These are phyloP conservation scores for Xylaria telfairii DNA, from an alignment of 495 filamentous ascomycete genomes.

Conservation along the genomic window DNA sequence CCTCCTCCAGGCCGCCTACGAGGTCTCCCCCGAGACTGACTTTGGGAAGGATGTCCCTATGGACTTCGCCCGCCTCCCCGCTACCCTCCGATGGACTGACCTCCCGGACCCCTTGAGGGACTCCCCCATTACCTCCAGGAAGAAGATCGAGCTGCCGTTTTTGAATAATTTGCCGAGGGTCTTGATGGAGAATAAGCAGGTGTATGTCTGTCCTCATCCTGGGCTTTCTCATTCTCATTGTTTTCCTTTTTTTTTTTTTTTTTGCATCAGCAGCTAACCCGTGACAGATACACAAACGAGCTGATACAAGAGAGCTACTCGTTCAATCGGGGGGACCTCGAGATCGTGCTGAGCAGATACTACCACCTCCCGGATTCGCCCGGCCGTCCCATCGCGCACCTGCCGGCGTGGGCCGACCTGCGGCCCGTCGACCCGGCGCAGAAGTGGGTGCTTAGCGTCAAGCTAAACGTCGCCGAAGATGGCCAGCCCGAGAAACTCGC, in stretches of 20 bases:
- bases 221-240: not conserved
- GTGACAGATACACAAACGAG: conserved; percentile 47
- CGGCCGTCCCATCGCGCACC: conserved; percentile 27
- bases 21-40: conserved; percentile 45
- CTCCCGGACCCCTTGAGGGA: conserved; percentile 48
- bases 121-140: conserved; percentile 46
- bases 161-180: conserved; percentile 32
- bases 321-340: conserved; percentile 48
- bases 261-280: too few relatives aligned
- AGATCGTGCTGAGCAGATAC: conserved; percentile 47
- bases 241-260: not conserved
- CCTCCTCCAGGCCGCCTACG: conserved; percentile 46
- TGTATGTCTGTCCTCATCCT: conserved; percentile 24
- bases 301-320: conserved; percentile 51
- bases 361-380: conserved; percentile 34
- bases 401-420: conserved; percentile 33
- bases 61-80: conserved; percentile 36
- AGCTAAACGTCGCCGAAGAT: conserved; percentile 46
- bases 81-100: conserved; percentile 49
- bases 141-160: conserved; percentile 46
- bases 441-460: conserved; percentile 51
- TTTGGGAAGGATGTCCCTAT: conserved; percentile 32
- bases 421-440: conserved; percentile 37
- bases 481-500: conserved; percentile 49
- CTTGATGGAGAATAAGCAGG: conserved; percentile 44